A percentile compares a stretch with the other conserved stretches of the same genome.
Evolutionary conservation across 208 protist species (phyloP).

Genomic region (Acanthamoeba lenticulata): DNA sequence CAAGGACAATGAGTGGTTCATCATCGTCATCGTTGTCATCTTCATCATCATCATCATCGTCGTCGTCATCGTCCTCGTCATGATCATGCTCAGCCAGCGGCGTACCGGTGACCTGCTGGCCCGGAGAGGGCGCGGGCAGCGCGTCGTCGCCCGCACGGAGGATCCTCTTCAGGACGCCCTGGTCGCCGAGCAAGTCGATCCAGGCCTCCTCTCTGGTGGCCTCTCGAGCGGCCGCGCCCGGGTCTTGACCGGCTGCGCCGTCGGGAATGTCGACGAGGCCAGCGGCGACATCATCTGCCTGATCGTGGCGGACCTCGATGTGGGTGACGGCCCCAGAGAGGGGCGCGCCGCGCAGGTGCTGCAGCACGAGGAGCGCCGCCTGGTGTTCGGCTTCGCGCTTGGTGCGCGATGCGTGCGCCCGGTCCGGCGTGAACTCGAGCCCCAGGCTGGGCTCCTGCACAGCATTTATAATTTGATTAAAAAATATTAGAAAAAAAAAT

Average conservation of each 20-base stretch:
- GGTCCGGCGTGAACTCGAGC: not conserved
- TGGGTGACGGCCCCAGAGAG: too few species aligned
- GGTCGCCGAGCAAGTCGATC: not conserved
- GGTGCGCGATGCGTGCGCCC: not conserved
- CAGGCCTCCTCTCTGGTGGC: not conserved
- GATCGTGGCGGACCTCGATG: too few species aligned
- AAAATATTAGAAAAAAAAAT: too few species aligned
- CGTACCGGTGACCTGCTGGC: not conserved
- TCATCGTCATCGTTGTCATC: too few species aligned
- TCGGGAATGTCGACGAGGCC: not conserved
- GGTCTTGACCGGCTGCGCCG: not conserved
- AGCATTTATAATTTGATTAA: too few species aligned
- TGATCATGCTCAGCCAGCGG: too few species aligned
- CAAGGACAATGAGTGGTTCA: too few species aligned
- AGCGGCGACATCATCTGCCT: not conserved
- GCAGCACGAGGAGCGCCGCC: not conserved
- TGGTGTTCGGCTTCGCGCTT: conserved; percentile 6
- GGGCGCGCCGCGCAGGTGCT: not conserved
- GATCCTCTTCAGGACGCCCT: not conserved
- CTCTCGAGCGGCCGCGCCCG: not conserved
- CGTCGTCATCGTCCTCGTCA: too few species aligned
- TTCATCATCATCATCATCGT: too few species aligned
- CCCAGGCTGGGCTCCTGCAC: not conserved
- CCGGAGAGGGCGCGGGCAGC: not conserved
- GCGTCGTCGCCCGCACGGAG: not conserved